Evolutionary conservation across 2,329 filamentous ascomycete species (phyloP).

Genomic region (Phyllosticta capitalensis): DNA sequence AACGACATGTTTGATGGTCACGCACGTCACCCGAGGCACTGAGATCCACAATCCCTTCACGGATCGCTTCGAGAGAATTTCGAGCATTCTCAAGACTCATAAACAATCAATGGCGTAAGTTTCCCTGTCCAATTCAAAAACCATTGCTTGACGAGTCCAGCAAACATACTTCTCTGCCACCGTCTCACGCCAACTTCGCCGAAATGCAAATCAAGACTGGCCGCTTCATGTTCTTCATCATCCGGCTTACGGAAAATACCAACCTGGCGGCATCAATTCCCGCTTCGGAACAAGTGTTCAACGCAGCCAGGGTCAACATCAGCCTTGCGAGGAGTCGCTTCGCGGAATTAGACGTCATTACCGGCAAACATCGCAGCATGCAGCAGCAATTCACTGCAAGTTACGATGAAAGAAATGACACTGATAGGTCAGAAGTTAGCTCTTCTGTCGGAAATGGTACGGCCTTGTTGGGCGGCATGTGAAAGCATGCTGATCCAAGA

Average conservation of each 20-base stretch:
- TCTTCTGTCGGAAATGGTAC: background rate
- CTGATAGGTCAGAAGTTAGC: background rate
- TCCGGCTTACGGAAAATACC: constrained; percentile 93
- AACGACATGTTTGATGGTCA: constrained; percentile 94
- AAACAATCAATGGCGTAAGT: constrained; percentile 62
- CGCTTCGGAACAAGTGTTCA: constrained; percentile 83
- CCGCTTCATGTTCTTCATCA: constrained; percentile 86
- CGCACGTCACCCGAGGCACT: constrained; percentile 69
- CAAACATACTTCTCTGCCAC: constrained; percentile 70
- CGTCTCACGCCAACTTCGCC: constrained; percentile 70
- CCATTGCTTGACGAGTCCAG: constrained; percentile 38
- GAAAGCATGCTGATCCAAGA: background rate
- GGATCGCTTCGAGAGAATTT: constrained; percentile 89
- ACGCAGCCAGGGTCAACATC: constrained; percentile 82
- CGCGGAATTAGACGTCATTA: constrained; percentile 45
- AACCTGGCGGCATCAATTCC: constrained; percentile 90
- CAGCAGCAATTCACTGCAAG: constrained; percentile 8
- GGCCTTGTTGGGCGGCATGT: background rate
- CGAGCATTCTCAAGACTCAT: constrained; percentile 97
- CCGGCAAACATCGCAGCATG: constrained; percentile 8
- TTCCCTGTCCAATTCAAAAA: constrained; percentile 1
- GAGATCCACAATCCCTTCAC: constrained; percentile 76
- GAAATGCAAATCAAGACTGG: constrained; percentile 72
- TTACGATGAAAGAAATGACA: constrained; percentile 2
- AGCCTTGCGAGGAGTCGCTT: constrained; percentile 79